These are phyloP conservation scores for Themeda triandra DNA, from an alignment of 176 grass and related monocot species.

Conservation along the genomic window DNA sequence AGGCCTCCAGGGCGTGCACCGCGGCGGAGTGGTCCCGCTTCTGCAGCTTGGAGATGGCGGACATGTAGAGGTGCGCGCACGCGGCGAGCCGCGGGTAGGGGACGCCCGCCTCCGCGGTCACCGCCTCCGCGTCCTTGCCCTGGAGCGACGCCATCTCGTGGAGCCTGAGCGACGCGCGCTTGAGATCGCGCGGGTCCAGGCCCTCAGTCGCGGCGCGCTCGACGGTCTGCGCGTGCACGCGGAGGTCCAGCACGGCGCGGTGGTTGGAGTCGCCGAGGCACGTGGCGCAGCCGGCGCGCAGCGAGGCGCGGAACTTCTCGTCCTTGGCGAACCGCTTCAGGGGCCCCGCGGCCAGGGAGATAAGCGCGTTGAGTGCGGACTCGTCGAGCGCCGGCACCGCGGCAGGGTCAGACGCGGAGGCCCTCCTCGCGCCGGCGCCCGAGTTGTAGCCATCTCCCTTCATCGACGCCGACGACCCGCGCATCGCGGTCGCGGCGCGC, in stretches of 20 bases:
- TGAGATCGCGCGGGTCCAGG: constrained; percentile 43
- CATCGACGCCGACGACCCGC: constrained; percentile 28
- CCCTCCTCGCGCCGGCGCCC: neutral
- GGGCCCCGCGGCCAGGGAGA: constrained; percentile 36
- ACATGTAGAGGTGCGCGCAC: constrained; percentile 44
- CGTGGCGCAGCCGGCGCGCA: constrained; percentile 33
- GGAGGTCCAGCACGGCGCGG: constrained; percentile 44
- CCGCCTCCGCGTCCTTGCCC: constrained; percentile 5
- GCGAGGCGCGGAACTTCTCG: constrained; percentile 36
- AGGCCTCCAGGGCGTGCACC: constrained; percentile 59
- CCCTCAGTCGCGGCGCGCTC: constrained; percentile 33
- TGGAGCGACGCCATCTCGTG: constrained; percentile 17
- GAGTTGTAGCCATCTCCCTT: neutral
- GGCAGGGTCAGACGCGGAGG: neutral
- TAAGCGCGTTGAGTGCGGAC: constrained; percentile 47
- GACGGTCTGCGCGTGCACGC: constrained; percentile 37
- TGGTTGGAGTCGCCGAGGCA: constrained; percentile 43
- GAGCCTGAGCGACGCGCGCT: constrained; percentile 36
- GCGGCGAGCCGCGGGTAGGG: constrained; percentile 28
- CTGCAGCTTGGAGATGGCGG: constrained; percentile 35
- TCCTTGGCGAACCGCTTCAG: constrained; percentile 35
- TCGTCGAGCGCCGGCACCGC: constrained; percentile 42
- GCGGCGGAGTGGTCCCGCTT: constrained; percentile 41
- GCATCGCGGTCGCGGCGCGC: neutral
- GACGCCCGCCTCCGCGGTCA: constrained; percentile 9